Base-by-base conservation (phyloP, 495 filamentous ascomycete genomes). In the Clohesyomyces aquaticus region DNA sequence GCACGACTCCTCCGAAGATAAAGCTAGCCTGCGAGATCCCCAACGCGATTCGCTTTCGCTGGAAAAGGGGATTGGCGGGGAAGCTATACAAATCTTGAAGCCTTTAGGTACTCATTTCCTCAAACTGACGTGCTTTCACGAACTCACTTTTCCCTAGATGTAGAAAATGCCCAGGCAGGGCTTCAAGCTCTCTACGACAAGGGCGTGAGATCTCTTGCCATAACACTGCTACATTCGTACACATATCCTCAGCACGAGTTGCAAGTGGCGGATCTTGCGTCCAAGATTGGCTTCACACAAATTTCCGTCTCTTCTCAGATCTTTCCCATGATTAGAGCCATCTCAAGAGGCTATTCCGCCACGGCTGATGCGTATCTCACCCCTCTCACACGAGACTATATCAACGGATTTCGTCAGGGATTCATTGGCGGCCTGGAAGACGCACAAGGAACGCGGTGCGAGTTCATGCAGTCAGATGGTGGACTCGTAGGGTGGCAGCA, bases 361-460 rank as follows among this genome's bases (percentile, higher is more conserved):
- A 64, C 66, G 2, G 72, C 71, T 4, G 74, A 74, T 58, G 74
- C 74, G 1, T 76, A 76, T 55, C 65, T 76, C 0, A 71, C 67
- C 19, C 74, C 74, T 28, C 61, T 71, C 18, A 70, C 72, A 18
- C 61, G 67, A 42, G 60, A 59, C 49, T 76, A 76, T 45, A 61
- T 76, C 28, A 45, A 71, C 38, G 65, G 65, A 10, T 72, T 75
- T 51, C 52, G 56, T 23, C 72, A 78, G 0, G 83, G 82, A 48
- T 87, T 87, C 52, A 74, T 81, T 61, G 83, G 81, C 18, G 81
- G 78, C 0, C 64, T 85, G 1, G 52, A 57, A 47, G 47, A 49
- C 16, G 28, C 48, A 2, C 42, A 61, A 25, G 50, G 59, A 2
- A 63, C 71, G 4, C 52, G 68, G 22, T 72, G 68, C 22, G 68